Conservation (phyloP, 2,329 filamentous ascomycete species). For the Hypoxylon sp. region DNA sequence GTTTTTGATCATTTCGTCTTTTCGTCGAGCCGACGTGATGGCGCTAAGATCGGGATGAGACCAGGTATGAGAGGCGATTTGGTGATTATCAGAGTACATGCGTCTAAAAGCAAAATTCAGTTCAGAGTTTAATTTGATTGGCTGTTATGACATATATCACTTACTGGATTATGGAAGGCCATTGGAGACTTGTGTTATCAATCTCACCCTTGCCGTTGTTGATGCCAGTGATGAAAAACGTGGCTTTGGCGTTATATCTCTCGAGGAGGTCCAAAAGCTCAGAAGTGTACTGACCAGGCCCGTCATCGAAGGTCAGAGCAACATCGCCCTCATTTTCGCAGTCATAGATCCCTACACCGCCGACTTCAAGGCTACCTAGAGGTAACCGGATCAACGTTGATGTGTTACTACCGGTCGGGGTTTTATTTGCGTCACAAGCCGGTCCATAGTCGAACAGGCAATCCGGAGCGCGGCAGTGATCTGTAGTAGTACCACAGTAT, state of each 20-base stretch:
- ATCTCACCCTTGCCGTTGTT: constrained; percentile 71
- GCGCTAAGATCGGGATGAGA: constrained; percentile 64
- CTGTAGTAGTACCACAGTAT: constrained; percentile 68
- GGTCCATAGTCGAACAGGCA: constrained; percentile 74
- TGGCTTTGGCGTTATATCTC: constrained; percentile 73
- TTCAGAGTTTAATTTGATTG: constrained; percentile 15
- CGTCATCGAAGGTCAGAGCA: constrained; percentile 78
- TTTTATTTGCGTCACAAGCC: constrained; percentile 71
- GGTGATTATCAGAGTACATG: constrained; percentile 70
- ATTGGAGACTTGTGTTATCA: constrained; percentile 64
- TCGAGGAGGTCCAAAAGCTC: constrained; percentile 74
- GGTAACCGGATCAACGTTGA: constrained; percentile 66
- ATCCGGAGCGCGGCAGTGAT: constrained; percentile 73
- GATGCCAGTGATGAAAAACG: constrained; percentile 76
- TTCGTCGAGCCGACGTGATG: constrained; percentile 60
- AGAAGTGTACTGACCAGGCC: constrained; percentile 72
- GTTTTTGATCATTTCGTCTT: constrained; percentile 66
- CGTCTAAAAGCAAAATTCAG: constrained; percentile 51
- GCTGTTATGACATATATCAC: constrained; percentile 53
- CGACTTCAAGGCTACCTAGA: constrained; percentile 69
- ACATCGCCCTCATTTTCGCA: constrained; percentile 72
- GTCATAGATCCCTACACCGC: constrained; percentile 69
- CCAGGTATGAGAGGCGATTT: constrained; percentile 73
- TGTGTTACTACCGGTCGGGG: constrained; percentile 70
- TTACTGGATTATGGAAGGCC: constrained; percentile 63